Evolutionary conservation across 2,329 filamentous ascomycete genomes (phyloP).

Genomic region (Neonectria sp.): DNA sequence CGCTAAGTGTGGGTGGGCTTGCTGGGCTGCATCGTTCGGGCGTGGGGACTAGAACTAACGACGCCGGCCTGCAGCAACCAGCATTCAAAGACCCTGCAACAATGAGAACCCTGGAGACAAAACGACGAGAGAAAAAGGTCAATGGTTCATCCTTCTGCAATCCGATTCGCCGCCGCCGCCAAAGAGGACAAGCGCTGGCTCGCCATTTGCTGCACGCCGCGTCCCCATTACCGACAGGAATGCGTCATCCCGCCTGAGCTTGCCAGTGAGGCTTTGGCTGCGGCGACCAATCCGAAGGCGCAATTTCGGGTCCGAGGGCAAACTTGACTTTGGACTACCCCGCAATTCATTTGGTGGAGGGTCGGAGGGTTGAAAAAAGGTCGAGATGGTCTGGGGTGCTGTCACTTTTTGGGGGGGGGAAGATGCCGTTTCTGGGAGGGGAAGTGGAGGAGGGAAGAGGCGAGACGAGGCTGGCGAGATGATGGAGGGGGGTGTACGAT

Average conservation of each 20-base stretch:
- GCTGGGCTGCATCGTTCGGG: slow-evolving; percentile 8
- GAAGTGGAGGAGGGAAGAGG: background rate
- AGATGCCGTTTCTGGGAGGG: background rate
- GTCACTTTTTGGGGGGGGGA: background rate
- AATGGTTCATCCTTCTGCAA: slow-evolving; percentile 22
- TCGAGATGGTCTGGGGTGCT: slow-evolving; percentile 1
- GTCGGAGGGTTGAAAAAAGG: background rate
- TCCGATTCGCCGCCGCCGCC: slow-evolving; percentile 40
- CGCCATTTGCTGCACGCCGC: slow-evolving; percentile 24
- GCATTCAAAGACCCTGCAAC: background rate
- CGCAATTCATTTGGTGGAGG: slow-evolving; percentile 13
- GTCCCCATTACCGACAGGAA: slow-evolving; percentile 46
- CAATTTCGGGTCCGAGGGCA: slow-evolving; percentile 10
- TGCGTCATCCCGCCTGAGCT: slow-evolving; percentile 47
- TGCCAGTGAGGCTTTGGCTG: slow-evolving; percentile 34
- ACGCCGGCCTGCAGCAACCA: background rate
- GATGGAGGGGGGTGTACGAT: background rate
- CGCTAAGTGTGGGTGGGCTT: background rate
- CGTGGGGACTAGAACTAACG: slow-evolving; percentile 1
- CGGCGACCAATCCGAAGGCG: slow-evolving; percentile 23
- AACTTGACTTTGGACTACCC: slow-evolving; percentile 25
- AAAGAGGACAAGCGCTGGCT: slow-evolving; percentile 20
- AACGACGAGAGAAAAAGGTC: background rate
- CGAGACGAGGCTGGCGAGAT: background rate
- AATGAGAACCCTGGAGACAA: slow-evolving; percentile 17